These are phyloP conservation scores for Stagonosporopsis vannaccii DNA, from an alignment of 2,329 filamentous ascomycete genomes.

Conservation along the genomic window DNA sequence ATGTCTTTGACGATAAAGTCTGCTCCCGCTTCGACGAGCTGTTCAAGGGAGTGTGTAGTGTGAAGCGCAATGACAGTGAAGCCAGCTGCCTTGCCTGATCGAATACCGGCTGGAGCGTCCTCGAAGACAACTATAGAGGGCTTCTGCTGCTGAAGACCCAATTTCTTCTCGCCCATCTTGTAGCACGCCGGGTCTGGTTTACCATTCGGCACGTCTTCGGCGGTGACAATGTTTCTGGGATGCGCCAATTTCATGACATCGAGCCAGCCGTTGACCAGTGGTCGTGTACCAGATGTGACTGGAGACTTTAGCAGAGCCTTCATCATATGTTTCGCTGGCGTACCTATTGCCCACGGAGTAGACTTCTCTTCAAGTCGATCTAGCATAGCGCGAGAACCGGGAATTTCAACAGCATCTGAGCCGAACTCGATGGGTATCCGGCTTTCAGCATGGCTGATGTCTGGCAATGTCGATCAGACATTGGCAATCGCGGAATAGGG, in stretches of 20 bases:
- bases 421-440: slow-evolving; percentile 79
- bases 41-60: slow-evolving; percentile 79
- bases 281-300: slow-evolving; percentile 61
- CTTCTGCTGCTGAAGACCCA: slow-evolving; percentile 52
- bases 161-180: slow-evolving; percentile 51
- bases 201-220: slow-evolving; percentile 58
- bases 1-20: slow-evolving; percentile 89
- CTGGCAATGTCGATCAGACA: slow-evolving; percentile 55
- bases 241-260: slow-evolving; percentile 57
- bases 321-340: not conserved
- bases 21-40: slow-evolving; percentile 77
- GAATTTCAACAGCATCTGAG: slow-evolving; percentile 81
- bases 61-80: slow-evolving; percentile 85
- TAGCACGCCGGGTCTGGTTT: slow-evolving; percentile 62
- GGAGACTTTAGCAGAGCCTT: not conserved
- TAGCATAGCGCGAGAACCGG: slow-evolving; percentile 78
- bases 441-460: slow-evolving; percentile 80
- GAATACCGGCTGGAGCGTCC: slow-evolving; percentile 86
- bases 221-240: slow-evolving; percentile 57
- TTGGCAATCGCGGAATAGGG: slow-evolving; percentile 1
- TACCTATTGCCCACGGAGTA: slow-evolving; percentile 78
- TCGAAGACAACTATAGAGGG: slow-evolving; percentile 76
- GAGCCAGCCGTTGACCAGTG: slow-evolving; percentile 59
- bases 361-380: slow-evolving; percentile 66
- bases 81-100: slow-evolving; percentile 82